Evolutionary conservation across 1,139 yeast species (phyloP).

Genomic region (Hemisphaericaspora xylofermentans): DNA sequence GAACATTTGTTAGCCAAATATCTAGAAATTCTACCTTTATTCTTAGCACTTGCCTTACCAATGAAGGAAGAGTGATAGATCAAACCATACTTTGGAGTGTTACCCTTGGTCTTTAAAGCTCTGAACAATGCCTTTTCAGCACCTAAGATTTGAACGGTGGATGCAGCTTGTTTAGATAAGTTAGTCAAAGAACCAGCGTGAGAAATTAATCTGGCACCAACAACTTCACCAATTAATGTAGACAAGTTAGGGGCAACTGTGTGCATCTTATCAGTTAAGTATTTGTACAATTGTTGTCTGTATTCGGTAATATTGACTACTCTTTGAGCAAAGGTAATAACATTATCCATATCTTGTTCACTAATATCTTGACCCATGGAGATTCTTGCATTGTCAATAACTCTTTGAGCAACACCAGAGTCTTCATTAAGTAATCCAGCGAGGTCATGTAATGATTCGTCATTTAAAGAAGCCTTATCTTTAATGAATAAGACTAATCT

Average conservation of each 20-base stretch:
- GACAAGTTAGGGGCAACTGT: slow-evolving; percentile 98
- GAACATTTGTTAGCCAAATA: slow-evolving; percentile 98
- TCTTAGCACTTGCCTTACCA: slow-evolving; percentile 96
- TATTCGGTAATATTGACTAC: slow-evolving; percentile 92
- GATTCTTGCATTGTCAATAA: slow-evolving; percentile 85
- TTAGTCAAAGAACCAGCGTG: slow-evolving; percentile 95
- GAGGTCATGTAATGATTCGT: slow-evolving; percentile 83
- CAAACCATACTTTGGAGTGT: slow-evolving; percentile 98
- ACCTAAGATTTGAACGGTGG: slow-evolving; percentile 97
- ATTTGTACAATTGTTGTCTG: slow-evolving; percentile 88
- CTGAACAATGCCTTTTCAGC: slow-evolving; percentile 99
- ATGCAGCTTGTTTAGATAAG: slow-evolving; percentile 97
- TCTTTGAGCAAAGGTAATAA: slow-evolving; percentile 87
- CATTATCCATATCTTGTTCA: slow-evolving; percentile 81
- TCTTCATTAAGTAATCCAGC: slow-evolving; percentile 91
- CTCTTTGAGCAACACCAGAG: slow-evolving; percentile 89
- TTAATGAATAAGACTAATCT: slow-evolving; percentile 77
- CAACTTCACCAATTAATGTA: slow-evolving; percentile 93
- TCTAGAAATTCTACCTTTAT: slow-evolving; percentile 98
- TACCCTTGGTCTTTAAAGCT: slow-evolving; percentile 96
- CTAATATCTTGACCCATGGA: slow-evolving; percentile 99
- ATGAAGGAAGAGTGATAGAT: slow-evolving; percentile 95
- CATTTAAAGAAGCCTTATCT: slow-evolving; percentile 82
- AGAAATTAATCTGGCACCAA: slow-evolving; percentile 96
- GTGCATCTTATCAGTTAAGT: slow-evolving; percentile 91